Evolutionary conservation across 305 asterid species (phyloP).

Genomic region (Fraxinus greggii): DNA sequence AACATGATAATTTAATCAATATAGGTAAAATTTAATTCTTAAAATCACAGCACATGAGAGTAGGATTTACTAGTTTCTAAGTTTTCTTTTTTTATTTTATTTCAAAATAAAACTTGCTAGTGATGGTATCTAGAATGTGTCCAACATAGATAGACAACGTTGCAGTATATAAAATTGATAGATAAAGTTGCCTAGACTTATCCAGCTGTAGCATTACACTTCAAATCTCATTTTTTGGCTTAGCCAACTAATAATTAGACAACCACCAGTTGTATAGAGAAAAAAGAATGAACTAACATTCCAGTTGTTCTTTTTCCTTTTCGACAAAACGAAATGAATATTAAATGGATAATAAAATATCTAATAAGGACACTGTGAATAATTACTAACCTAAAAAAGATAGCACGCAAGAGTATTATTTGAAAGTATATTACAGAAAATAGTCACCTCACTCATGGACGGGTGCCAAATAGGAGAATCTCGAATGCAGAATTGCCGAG

Average conservation of each 20-base stretch:
- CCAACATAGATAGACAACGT: not conserved
- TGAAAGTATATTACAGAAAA: not conserved
- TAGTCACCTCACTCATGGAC: conserved; percentile 75
- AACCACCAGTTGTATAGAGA: not conserved
- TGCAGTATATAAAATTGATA: not conserved
- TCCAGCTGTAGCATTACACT: not conserved
- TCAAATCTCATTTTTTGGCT: not conserved
- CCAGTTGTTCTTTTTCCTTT: not conserved
- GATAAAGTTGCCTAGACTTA: not conserved
- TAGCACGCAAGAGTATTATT: too few relatives aligned
- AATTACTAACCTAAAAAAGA: too few relatives aligned
- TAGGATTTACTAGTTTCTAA: too few relatives aligned
- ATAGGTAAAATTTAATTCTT: too few relatives aligned
- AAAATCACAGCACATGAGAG: too few relatives aligned
- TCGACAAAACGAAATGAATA: not conserved
- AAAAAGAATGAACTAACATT: not conserved
- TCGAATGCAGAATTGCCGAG: conserved; percentile 53
- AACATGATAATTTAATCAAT: too few relatives aligned
- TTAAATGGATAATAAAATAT: too few relatives aligned
- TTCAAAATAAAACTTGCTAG: not conserved
- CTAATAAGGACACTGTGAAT: too few relatives aligned
- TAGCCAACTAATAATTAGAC: not conserved
- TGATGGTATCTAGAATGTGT: conserved; percentile 5
- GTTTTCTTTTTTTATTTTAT: too few relatives aligned
- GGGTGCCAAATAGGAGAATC: conserved; percentile 89